Conservation (phyloP, 768 basidiomycete genomes). For the Auricularia sp. region DNA sequence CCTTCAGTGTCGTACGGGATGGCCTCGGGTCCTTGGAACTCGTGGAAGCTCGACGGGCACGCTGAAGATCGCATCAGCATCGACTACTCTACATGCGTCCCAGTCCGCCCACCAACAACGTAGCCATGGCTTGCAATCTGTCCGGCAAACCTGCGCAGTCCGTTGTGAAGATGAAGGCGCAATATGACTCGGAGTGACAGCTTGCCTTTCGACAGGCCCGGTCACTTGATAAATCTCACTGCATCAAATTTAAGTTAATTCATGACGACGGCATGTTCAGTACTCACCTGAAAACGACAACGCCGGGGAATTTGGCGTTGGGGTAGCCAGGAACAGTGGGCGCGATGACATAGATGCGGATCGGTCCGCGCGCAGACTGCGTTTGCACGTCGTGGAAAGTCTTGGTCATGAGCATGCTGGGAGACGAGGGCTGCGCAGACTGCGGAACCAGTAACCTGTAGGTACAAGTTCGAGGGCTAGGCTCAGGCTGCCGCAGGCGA, state of each 20-base stretch:
- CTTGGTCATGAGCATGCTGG: slow-evolving; percentile 70
- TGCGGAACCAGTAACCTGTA: too few species aligned
- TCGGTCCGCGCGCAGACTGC: slow-evolving; percentile 48
- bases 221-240: slow-evolving; percentile 96
- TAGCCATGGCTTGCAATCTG: slow-evolving; percentile 84
- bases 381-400: slow-evolving; percentile 69
- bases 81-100: not conserved
- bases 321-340: slow-evolving; percentile 76
- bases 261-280: too few species aligned
- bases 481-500: not conserved
- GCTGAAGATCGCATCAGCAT: slow-evolving; percentile 32
- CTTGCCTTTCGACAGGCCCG: slow-evolving; percentile 72
- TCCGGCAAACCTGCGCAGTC: slow-evolving; percentile 49
- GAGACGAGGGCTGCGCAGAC: not conserved
- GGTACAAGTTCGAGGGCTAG: not conserved
- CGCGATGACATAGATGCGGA: slow-evolving; percentile 75
- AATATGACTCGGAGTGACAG: too few species aligned
- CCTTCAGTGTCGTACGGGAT: slow-evolving; percentile 86
- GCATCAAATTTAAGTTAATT: not conserved
- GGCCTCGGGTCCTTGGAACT: slow-evolving; percentile 81
- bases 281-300: slow-evolving; percentile 68
- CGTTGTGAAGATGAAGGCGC: too few species aligned
- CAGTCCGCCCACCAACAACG: slow-evolving; percentile 51
- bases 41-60: slow-evolving; percentile 81
- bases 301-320: slow-evolving; percentile 83